phyloP scores from a whole-genome alignment of 129 eudicot genomes.

The Flaveria sonorensis region DNA sequence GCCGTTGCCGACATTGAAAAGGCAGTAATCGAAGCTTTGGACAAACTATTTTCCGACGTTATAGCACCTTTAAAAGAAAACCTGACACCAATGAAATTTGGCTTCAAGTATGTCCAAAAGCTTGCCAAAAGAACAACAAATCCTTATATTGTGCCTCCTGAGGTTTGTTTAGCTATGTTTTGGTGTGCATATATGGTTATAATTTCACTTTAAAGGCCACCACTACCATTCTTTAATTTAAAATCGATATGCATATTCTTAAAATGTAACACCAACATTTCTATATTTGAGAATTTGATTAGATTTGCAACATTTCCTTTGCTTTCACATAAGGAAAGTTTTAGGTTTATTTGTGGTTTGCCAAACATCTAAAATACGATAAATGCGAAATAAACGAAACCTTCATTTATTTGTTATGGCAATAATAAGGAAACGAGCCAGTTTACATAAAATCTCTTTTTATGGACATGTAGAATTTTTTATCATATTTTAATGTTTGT shows the following conservation, averaged over 20 bases:
- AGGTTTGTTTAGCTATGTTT: conserved; percentile 38
- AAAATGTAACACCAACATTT: no score
- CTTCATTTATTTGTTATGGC: background rate
- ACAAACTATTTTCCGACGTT: conserved; percentile 64
- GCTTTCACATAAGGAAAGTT: no score
- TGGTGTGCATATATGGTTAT: background rate
- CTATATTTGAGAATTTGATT: no score
- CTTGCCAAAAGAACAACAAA: conserved; percentile 54
- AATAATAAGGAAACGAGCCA: no score
- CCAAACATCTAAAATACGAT: background rate
- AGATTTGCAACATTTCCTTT: no score
- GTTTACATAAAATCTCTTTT: background rate
- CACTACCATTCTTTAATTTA: background rate
- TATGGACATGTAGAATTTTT: background rate
- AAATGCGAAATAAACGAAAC: background rate
- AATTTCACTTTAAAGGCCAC: conserved; percentile 1
- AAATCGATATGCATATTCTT: background rate
- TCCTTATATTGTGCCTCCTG: conserved; percentile 61
- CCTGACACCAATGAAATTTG: conserved; percentile 59
- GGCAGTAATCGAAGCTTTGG: conserved; percentile 61
- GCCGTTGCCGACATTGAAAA: conserved; percentile 69
- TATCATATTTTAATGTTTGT: conserved; percentile 12
- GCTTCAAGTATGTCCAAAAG: conserved; percentile 64
- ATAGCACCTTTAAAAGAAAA: conserved; percentile 68
- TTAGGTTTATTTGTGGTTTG: background rate